Evolutionary conservation across 2,329 filamentous ascomycete species (phyloP), one percentile per base, ranked within the genome.

Genomic region (Monosporascus sp.): DNA sequence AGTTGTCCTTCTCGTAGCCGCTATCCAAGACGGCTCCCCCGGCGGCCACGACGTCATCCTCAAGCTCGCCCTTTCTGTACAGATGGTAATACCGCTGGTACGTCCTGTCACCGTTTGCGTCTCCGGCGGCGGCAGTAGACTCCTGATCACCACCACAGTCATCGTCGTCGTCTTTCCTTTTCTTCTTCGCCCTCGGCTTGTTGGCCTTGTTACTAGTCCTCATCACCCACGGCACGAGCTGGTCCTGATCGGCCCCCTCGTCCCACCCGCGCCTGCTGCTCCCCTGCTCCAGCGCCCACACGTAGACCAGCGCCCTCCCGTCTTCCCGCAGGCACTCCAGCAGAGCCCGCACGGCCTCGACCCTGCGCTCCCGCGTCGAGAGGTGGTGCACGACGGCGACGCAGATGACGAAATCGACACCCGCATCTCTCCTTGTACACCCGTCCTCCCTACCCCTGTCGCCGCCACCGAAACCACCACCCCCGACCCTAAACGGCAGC

Each of bases 1-100:
- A 97, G 73, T 99, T 99, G 68, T 97, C 94, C 74, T 86, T 92
- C 68, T 99, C 94, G 71, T 97, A 99, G 37, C 94, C 94, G 55
- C 83, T 84, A 59, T 89, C 85, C 24, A 94, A 63, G 15, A 97
- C 83, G 48, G 72, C 73, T 7, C 92, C 94, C 18, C 91, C 91
- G 20, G 87, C 92, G 17, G 80, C 78, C 49, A 70, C 68, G 53
- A 96, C 81, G 67, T 97, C 89, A 44, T 83, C 79, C 67, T 97
- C 91, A 54, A 99, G 76, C 74, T 99, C 94, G 17, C 89, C 89
- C 66, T 89, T 81, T 51, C 83, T 80, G 71, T 96, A 99, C 25
- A 99, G 76, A 72, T 99, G 94, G 68, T 99, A 99, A 69, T 96
- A 99, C 50, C 94, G 82, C 68, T 96, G 84, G 67, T 89, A 96